Conservation (phyloP, 2,329 filamentous ascomycete species). For the Stromatinia cepivora region DNA sequence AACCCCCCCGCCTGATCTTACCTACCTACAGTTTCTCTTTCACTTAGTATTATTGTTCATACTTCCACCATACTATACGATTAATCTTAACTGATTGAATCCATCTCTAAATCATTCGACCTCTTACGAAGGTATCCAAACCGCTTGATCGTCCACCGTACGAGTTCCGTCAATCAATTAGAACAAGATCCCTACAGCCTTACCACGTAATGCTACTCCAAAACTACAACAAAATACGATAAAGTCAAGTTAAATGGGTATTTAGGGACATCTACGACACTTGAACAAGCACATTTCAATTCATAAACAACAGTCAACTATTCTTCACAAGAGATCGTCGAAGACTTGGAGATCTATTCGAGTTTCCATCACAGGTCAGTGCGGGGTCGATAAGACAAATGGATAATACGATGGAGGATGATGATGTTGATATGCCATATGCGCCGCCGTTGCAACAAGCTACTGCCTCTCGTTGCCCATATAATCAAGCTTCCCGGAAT, state of each 20-base stretch:
- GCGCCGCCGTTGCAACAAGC: background rate
- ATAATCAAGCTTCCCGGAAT: background rate
- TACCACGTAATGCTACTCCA: background rate
- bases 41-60: background rate
- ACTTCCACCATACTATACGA: background rate
- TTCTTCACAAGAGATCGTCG: background rate
- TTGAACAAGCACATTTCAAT: background rate
- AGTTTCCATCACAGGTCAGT: conserved; percentile 14
- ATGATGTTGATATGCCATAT: conserved; percentile 11
- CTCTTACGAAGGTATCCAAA: background rate
- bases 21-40: background rate
- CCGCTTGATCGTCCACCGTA: background rate
- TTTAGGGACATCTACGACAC: background rate
- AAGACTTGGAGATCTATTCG: background rate
- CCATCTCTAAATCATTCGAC: background rate
- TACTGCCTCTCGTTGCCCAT: conserved; percentile 12
- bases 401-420: conserved; percentile 13
- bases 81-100: background rate
- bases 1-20: too few relatives aligned
- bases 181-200: background rate
- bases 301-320: background rate
- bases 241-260: background rate
- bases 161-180: background rate
- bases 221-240: background rate
- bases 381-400: conserved; percentile 22